Base-by-base conservation (phyloP, 768 basidiomycete species). In the Xerocomus spinulosus region DNA sequence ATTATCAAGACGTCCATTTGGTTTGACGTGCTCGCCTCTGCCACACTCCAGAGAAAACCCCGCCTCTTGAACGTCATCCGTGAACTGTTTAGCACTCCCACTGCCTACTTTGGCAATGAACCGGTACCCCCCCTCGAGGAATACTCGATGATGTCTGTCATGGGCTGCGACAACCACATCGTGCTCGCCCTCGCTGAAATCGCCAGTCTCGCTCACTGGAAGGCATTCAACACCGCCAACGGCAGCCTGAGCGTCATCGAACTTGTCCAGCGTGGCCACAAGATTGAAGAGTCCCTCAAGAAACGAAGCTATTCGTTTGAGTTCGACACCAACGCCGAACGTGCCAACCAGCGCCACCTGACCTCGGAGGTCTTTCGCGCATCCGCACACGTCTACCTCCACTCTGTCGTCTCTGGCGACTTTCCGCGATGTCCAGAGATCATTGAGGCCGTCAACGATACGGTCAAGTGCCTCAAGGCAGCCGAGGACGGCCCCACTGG, bases 1-100 rank as follows among this genome's bases (percentile, higher is more conserved):
- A 82, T 91, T 61, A 75, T 90, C 68, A 88, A 88, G 66, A 85
- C 88, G 23, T 81, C 85, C 14, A 81, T 91, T 46, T 92, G 89
- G 89, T 89, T 91, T 63, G 89, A 92, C 62, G 86, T 91, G 29
- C 74, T 91, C 43, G 87, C 86, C 7, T 80, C 83, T 1, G 77
- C 84, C 42, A 87, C 87, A n/a, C 81, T 77, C n/a, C 70, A 75
- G 52, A 56, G 73, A 53, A 55, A 68, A 3, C 87, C 89, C 9
- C 70, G 71, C 40, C 82, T 89, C 63, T 66, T 84, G 32, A 26
- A 57, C 3, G 70, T 75, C 34, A 83, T 87, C 58, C 73, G 76
- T 20, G 62, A 65, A 21, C 69, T 92, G 35, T 91, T 82, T 65
- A 64, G 62, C 17, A 36, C 51, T 6, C 57, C 44, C 13, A 8